Evolutionary conservation across 495 filamentous ascomycete genomes (phyloP).

Genomic region (Aspergillus funiculosus): DNA sequence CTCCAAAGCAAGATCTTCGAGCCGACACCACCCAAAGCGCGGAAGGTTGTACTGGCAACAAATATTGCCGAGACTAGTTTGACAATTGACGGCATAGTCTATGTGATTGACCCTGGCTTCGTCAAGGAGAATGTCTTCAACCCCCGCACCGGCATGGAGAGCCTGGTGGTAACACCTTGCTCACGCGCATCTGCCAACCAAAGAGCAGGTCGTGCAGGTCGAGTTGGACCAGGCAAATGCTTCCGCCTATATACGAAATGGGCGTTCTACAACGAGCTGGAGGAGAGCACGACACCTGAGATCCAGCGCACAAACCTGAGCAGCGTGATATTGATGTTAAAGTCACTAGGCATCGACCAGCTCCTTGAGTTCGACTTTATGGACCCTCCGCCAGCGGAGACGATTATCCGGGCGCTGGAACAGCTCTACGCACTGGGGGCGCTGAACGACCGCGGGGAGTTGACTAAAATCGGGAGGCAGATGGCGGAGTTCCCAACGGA

Average conservation of each 20-base stretch:
- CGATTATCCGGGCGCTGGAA: conserved; percentile 84
- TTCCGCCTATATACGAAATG: conserved; percentile 94
- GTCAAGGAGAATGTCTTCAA: conserved; percentile 97
- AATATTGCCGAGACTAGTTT: conserved; percentile 88
- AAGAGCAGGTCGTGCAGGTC: conserved; percentile 83
- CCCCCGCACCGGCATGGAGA: conserved; percentile 86
- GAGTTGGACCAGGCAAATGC: conserved; percentile 89
- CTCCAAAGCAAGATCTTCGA: conserved; percentile 86
- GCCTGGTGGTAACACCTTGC: conserved; percentile 82
- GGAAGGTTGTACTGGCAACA: conserved; percentile 83
- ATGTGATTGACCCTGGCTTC: conserved; percentile 87
- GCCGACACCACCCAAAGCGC: conserved; percentile 69
- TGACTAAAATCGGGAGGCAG: conserved; percentile 88
- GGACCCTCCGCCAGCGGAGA: conserved; percentile 87
- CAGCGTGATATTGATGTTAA: conserved; percentile 76
- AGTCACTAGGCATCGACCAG: conserved; percentile 89
- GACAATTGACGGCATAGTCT: conserved; percentile 87
- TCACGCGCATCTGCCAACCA: conserved; percentile 95
- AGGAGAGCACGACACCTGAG: conserved; percentile 88
- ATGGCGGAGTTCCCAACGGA: conserved; percentile 98
- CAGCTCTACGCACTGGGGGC: conserved; percentile 89
- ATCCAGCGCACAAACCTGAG: conserved; percentile 90
- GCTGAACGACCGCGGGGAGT: conserved; percentile 79
- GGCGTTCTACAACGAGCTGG: conserved; percentile 90
- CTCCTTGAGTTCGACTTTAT: conserved; percentile 95